A percentile compares a stretch with the other conserved stretches of the same genome.
phyloP scores from a whole-genome alignment of 371 early-diverging fungal species.

The Mucor indicus region DNA sequence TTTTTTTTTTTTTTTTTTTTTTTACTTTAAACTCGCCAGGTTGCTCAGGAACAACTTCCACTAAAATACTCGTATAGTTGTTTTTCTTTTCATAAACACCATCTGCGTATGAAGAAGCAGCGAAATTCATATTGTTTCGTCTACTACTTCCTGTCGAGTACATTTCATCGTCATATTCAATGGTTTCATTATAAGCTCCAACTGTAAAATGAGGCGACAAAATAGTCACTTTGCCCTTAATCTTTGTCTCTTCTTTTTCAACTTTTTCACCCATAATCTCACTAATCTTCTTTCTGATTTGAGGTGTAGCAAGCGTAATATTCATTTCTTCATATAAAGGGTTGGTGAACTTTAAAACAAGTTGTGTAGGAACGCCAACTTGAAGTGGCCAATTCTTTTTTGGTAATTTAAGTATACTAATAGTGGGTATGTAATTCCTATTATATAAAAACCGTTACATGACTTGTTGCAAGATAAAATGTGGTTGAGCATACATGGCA shows the following conservation, averaged over 20 bases:
- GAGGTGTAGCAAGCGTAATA: conserved; percentile 61
- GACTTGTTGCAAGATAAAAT: not conserved
- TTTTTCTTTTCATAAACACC: conserved; percentile 59
- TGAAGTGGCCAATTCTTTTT: conserved; percentile 49
- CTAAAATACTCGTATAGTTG: conserved; percentile 57
- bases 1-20: no score
- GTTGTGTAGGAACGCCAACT: conserved; percentile 53
- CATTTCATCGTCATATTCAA: conserved; percentile 77
- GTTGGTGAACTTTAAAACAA: conserved; percentile 81
- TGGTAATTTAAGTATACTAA: conserved; percentile 67
- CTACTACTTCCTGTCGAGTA: conserved; percentile 24
- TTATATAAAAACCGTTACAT: not conserved
- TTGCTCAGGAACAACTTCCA: conserved; percentile 55
- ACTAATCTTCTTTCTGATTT: conserved; percentile 16
- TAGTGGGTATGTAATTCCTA: conserved; percentile 75
- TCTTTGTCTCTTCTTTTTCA: conserved; percentile 10
- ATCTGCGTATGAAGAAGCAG: conserved; percentile 34
- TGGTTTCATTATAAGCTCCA: conserved; percentile 77
- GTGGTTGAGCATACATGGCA: conserved; percentile 58
- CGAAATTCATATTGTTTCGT: conserved; percentile 6
- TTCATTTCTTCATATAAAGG: conserved; percentile 75
- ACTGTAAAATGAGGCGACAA: conserved; percentile 71
- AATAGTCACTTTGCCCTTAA: conserved; percentile 48
- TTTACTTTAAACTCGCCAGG: conserved; percentile 51
- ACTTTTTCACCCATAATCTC: not conserved